Evolutionary conservation across 73 alveolate genomes (phyloP).

Genomic region (Tetrahymena borealis): DNA sequence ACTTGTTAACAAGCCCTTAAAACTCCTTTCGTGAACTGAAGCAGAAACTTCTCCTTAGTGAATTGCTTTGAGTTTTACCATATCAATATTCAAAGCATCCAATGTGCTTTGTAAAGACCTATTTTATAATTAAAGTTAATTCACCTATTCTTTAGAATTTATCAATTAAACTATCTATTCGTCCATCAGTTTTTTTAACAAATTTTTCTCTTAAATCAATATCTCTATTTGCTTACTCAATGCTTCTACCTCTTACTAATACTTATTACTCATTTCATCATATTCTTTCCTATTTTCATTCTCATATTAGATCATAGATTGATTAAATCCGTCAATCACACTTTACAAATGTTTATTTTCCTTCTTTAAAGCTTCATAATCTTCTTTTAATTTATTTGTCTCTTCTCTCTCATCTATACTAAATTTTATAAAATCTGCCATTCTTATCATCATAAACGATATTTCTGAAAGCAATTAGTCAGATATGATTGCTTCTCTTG

Average conservation of each 20-base stretch:
- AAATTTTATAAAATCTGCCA: not conserved
- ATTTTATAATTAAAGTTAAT: not conserved
- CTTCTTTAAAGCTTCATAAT: not conserved
- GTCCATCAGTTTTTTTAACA: not conserved
- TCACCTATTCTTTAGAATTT: not conserved
- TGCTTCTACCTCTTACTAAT: not conserved
- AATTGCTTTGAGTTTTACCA: not conserved
- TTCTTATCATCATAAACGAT: not conserved
- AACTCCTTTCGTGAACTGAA: not conserved
- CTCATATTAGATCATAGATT: not conserved
- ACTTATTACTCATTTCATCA: not conserved
- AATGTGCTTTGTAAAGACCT: not conserved
- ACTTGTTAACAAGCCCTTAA: not conserved
- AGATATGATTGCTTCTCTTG: not conserved
- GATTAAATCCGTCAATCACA: not conserved
- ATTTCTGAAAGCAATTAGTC: not conserved
- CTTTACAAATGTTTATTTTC: not conserved
- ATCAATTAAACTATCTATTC: not conserved
- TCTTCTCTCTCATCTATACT: not conserved
- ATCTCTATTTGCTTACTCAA: not conserved
- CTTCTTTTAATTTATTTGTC: not conserved
- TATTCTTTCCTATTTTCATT: not conserved
- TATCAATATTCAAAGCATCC: not conserved
- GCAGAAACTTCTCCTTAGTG: not conserved
- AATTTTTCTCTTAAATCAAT: not conserved